A percentile compares a stretch with the other conserved stretches of the same genome.
Evolutionary conservation across 371 early-diverging fungal genomes (phyloP).

Genomic region (Globomyces sp.): DNA sequence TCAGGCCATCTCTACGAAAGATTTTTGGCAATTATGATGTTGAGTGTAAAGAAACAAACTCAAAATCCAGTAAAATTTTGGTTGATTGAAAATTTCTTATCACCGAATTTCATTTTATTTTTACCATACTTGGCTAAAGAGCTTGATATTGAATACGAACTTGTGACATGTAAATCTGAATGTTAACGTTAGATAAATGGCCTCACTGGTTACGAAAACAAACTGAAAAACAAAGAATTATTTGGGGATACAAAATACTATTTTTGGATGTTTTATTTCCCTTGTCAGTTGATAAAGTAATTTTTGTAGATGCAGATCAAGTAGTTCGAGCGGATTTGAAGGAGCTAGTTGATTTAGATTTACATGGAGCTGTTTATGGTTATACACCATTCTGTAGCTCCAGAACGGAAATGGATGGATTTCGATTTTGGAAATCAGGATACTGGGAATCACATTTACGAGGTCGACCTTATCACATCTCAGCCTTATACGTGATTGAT

Average conservation of each 20-base stretch:
- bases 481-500: conserved; percentile 93
- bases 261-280: conserved; percentile 97
- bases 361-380: conserved; percentile 90
- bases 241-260: conserved; percentile 98
- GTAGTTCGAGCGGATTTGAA: conserved; percentile 92
- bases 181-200: conserved; percentile 70
- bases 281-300: conserved; percentile 86
- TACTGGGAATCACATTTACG: conserved; percentile 89
- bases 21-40: conserved; percentile 93
- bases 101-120: conserved; percentile 90
- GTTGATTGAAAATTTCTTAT: conserved; percentile 96
- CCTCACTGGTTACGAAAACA: conserved; percentile 92
- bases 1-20: conserved; percentile 96
- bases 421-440: conserved; percentile 95
- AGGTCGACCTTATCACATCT: conserved; percentile 93
- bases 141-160: conserved; percentile 85
- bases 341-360: conserved; percentile 86
- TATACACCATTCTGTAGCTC: conserved; percentile 94
- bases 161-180: conserved; percentile 60
- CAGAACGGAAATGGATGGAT: conserved; percentile 92
- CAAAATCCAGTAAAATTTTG: conserved; percentile 90
- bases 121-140: conserved; percentile 82
- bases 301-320: conserved; percentile 98
- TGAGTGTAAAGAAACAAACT: conserved; percentile 86
- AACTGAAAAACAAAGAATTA: conserved; percentile 91